Conservation (phyloP, 2,329 filamentous ascomycete genomes). For the Penicillium aurantiogriseum region DNA sequence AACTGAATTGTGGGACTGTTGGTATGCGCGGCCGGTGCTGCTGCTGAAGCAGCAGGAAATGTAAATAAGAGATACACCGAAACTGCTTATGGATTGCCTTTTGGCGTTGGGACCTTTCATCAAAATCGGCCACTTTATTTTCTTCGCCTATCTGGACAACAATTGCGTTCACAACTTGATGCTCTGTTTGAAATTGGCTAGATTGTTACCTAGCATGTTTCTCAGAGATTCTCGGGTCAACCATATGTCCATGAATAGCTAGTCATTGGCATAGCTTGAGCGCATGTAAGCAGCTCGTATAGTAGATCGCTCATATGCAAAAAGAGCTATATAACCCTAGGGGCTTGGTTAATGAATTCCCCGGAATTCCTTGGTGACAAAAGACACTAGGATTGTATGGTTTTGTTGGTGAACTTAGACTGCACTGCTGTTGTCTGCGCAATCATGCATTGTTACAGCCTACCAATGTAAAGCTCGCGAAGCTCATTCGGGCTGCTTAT, state of each 20-base stretch:
- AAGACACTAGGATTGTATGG: not conserved
- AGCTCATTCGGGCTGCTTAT: not conserved
- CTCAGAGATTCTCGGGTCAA: not conserved
- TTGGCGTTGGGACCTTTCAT: conserved; percentile 35
- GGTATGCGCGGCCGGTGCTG: conserved; percentile 28
- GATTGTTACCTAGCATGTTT: not conserved
- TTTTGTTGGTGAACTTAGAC: not conserved
- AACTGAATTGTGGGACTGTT: conserved; percentile 56
- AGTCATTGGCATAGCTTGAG: not conserved
- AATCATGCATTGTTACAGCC: not conserved
- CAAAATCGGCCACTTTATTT: conserved; percentile 1
- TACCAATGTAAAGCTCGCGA: not conserved
- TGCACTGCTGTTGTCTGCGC: not conserved
- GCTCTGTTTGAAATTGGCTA: not conserved
- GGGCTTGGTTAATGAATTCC: not conserved
- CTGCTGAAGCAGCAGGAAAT: conserved; percentile 33
- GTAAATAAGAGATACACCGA: conserved; percentile 41
- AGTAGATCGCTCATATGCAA: not conserved
- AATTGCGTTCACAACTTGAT: not conserved
- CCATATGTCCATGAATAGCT: not conserved
- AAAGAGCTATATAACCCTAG: not conserved
- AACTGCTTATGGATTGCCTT: conserved; percentile 37
- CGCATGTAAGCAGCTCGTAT: not conserved
- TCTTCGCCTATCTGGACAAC: not conserved
- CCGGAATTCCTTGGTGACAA: not conserved